Conservation (phyloP, 2,329 filamentous ascomycete genomes). For the Grosmannia clavigera region DNA sequence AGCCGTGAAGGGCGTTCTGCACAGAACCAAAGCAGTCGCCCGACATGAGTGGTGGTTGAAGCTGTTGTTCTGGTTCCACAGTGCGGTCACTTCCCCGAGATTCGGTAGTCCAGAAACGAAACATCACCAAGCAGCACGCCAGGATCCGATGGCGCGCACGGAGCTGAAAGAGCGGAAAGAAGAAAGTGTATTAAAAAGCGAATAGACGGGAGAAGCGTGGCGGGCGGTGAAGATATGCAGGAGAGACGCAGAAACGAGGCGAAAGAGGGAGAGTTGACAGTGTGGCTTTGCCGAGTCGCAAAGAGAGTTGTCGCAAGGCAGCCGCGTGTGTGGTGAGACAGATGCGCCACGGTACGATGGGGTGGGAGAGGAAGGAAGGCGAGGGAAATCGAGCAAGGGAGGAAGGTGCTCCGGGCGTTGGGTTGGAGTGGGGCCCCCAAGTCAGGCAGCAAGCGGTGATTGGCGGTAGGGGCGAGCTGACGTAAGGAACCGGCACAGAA, state of each 20-base stretch:
- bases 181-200: not conserved
- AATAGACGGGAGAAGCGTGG: not conserved
- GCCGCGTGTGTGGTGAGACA: constrained; percentile 8
- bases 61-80: constrained; percentile 25
- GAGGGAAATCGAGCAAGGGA: not conserved
- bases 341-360: constrained; percentile 4
- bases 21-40: constrained; percentile 18
- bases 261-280: constrained; percentile 2
- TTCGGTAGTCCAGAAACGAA: constrained; percentile 49
- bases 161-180: not conserved
- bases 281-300: constrained; percentile 4
- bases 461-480: constrained; percentile 11
- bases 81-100: constrained; percentile 43
- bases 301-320: constrained; percentile 11
- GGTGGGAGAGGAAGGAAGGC: not conserved
- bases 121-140: constrained; percentile 36
- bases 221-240: not conserved
- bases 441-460: not conserved
- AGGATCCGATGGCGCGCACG: not conserved
- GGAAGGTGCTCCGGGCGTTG: not conserved
- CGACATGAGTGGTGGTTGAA: constrained; percentile 16
- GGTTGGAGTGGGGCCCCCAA: constrained; percentile 3
- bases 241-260: not conserved
- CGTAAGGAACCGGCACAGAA: constrained; percentile 8
- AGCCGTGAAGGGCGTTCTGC: not conserved